These are phyloP conservation scores for Podosphaera fusca DNA, from an alignment of 2,329 filamentous ascomycete genomes.

Conservation along the genomic window DNA sequence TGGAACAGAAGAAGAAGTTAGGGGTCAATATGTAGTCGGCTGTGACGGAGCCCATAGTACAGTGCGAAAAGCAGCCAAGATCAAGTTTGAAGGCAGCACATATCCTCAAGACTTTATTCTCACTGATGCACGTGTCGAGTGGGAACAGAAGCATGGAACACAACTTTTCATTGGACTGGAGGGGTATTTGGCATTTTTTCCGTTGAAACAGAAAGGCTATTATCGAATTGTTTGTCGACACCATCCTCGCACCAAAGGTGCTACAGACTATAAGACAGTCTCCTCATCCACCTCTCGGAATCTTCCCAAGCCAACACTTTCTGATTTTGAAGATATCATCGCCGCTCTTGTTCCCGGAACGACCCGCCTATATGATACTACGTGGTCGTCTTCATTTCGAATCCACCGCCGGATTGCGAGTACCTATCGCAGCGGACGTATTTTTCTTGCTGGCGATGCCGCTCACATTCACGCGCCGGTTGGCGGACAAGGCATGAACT, in stretches of 20 bases:
- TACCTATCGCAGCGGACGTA: conserved; percentile 18
- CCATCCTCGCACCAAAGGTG: conserved; percentile 1
- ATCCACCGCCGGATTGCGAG: conserved; percentile 22
- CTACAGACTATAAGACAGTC: not conserved
- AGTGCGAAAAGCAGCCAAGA: conserved; percentile 20
- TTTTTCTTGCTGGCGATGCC: conserved; percentile 33
- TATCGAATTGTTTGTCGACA: conserved; percentile 13
- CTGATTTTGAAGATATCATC: conserved; percentile 17
- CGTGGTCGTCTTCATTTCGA: conserved; percentile 23
- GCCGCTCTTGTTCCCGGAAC: conserved; percentile 12
- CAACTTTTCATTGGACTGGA: conserved; percentile 15
- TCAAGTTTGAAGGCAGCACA: conserved; percentile 20
- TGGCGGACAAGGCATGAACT: conserved; percentile 35
- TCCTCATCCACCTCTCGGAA: not conserved
- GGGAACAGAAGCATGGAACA: conserved; percentile 4
- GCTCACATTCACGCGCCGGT: conserved; percentile 38
- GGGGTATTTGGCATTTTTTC: conserved; percentile 16
- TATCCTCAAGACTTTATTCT: conserved; percentile 24
- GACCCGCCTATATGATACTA: conserved; percentile 10
- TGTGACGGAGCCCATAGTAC: conserved; percentile 29
- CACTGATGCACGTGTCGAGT: conserved; percentile 18
- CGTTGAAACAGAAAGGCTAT: conserved; percentile 10
- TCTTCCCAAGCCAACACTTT: conserved; percentile 5
- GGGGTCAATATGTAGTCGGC: conserved; percentile 23
- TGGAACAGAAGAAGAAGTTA: conserved; percentile 12